Evolutionary conservation across 441 rosid species (phyloP).

Genomic region (Eruca vesicaria): DNA sequence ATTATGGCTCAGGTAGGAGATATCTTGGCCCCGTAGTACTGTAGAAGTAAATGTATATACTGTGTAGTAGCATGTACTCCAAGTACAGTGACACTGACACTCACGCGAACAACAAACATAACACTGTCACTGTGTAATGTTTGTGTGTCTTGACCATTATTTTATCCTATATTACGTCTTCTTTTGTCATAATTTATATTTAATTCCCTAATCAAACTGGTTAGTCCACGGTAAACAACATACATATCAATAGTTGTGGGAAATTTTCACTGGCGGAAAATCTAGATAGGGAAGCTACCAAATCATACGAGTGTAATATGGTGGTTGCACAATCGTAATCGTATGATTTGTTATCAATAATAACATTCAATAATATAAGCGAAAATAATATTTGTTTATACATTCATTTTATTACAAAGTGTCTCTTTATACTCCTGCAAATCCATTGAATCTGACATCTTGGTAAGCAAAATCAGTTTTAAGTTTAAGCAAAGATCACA

Average conservation of each 20-base stretch:
- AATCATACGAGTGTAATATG: neutral
- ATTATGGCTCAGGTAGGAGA: conserved; percentile 25
- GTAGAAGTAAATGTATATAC: conserved; percentile 7
- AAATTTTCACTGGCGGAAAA: neutral
- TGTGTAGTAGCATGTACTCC: neutral
- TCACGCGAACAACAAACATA: conserved; percentile 28
- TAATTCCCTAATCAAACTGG: neutral
- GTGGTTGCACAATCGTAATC: neutral
- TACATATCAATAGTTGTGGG: neutral
- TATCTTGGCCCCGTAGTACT: conserved; percentile 23
- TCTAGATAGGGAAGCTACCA: neutral
- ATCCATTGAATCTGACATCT: neutral
- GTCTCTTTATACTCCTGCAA: neutral
- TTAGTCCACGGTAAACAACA: neutral
- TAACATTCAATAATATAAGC: neutral
- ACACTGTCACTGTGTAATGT: conserved; percentile 26
- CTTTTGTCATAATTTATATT: neutral
- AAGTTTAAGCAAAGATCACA: neutral
- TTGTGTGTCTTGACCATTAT: conserved; percentile 21
- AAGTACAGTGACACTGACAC: conserved; percentile 1
- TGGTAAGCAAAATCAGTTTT: neutral
- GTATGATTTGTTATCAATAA: neutral
- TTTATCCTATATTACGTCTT: neutral
- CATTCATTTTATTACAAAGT: neutral
- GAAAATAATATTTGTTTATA: neutral